phyloP scores from a whole-genome alignment of 257 asterid genomes.

The Salvia hispanica region DNA sequence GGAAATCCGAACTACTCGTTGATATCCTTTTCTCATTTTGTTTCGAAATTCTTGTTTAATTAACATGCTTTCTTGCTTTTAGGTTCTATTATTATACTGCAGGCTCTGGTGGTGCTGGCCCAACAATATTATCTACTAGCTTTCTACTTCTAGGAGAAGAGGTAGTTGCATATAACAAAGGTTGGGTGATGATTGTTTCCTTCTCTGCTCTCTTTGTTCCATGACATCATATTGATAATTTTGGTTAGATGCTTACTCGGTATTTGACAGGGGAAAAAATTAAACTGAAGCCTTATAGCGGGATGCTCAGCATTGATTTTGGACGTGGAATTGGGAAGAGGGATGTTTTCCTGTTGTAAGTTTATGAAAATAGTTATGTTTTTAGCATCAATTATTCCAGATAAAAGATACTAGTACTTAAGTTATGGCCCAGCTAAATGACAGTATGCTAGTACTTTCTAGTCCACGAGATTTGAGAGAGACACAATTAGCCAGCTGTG shows the following conservation, averaged over 20 bases:
- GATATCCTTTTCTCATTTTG: neutral
- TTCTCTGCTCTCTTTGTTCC: neutral
- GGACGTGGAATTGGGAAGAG: constrained; percentile 81
- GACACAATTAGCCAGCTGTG: neutral
- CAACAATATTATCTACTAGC: constrained; percentile 88
- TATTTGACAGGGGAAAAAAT: constrained; percentile 62
- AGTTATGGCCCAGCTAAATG: too few species aligned
- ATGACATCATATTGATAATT: neutral
- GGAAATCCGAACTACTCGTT: neutral
- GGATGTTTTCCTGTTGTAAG: constrained; percentile 90
- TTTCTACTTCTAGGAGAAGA: constrained; percentile 96
- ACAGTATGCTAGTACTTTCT: too few species aligned
- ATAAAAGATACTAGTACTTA: neutral
- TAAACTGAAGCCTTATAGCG: constrained; percentile 86
- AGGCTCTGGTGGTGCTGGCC: constrained; percentile 98
- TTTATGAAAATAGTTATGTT: constrained; percentile 4
- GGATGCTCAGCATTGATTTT: constrained; percentile 86
- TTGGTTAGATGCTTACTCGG: constrained; percentile 12
- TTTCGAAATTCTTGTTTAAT: neutral
- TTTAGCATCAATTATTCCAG: neutral
- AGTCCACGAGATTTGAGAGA: neutral
- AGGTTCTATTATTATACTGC: constrained; percentile 96
- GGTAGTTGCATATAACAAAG: constrained; percentile 89
- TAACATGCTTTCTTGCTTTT: constrained; percentile 34
- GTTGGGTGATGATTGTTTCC: constrained; percentile 38